phyloP scores from a whole-genome alignment of 495 filamentous ascomycete genomes.

The Podospora sp. region DNA sequence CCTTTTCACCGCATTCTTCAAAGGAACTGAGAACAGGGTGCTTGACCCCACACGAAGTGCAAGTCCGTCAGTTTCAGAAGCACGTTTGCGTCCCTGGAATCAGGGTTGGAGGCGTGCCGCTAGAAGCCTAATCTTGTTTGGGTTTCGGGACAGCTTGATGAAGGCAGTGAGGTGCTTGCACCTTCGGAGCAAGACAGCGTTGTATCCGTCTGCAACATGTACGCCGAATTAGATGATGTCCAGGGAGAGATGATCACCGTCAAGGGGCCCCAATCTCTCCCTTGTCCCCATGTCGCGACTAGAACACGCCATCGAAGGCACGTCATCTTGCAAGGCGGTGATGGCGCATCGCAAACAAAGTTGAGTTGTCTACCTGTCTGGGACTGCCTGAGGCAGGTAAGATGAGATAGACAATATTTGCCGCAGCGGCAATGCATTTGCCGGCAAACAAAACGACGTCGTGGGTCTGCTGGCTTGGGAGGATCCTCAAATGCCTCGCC shows the following conservation, averaged over 20 bases:
- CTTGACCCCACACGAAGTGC: no score
- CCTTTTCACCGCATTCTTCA: background rate
- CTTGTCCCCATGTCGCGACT: background rate
- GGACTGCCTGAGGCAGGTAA: no score
- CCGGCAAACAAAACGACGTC: slow-evolving; percentile 3
- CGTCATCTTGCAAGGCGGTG: background rate
- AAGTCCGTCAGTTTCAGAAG: slow-evolving; percentile 20
- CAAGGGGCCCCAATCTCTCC: background rate
- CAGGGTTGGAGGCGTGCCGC: background rate
- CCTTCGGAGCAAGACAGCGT: slow-evolving; percentile 4
- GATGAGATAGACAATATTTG: background rate
- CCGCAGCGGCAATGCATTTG: slow-evolving; percentile 13
- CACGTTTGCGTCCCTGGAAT: slow-evolving; percentile 14
- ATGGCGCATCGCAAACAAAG: background rate
- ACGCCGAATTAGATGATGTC: background rate
- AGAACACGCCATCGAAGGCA: background rate
- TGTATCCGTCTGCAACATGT: slow-evolving; percentile 8
- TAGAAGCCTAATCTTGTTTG: background rate
- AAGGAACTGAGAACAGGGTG: background rate
- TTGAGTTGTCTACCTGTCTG: no score
- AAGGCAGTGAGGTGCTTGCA: background rate
- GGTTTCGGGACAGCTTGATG: background rate
- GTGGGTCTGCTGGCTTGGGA: background rate
- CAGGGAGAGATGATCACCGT: slow-evolving; percentile 13
- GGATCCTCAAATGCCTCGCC: slow-evolving; percentile 6